Base-by-base conservation (phyloP, 2,329 filamentous ascomycete genomes). In the Fusarium redolens region DNA sequence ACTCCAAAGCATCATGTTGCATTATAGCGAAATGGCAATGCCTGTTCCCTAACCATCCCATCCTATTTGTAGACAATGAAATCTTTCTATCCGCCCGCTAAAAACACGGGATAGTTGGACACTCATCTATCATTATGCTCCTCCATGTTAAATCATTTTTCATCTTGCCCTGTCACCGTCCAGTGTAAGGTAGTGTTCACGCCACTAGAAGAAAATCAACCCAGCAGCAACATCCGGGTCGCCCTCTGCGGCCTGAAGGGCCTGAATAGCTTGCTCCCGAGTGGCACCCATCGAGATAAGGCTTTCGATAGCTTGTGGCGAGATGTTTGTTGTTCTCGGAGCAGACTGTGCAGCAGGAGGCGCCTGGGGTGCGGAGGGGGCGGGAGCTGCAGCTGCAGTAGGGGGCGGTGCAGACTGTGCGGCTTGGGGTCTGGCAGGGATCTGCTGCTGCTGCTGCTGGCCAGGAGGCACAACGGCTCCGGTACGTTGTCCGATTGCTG, bases 201-300 rank as follows among this genome's bases (percentile, higher is more conserved):
- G 31, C 54, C 60, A 40, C 51, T 74, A 79, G 64, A 80, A 81
- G 72, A 91, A 94, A 58, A 98, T 88, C 70, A 97, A 86, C 54
- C 92, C 91, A 51, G 95, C 95, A n/a, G 96, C 96, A 72, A 92
- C 90, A 70, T 98, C 94, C 12, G 98, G 90, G 78, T 98, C 93
- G 25, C 96, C 96, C 25, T 91, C 91, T 20, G 93, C 93, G 35
- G 94, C 93, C 77, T 95, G 90, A 57, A 99, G 85, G 5, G 95
- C 95, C 67, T 92, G 90, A 58, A 96, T 87, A 2, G 95, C 96
- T 75, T 94, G 89, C 68, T 92, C 88, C 59, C 92, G 87, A 4
- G 91, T 89, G 73, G 96, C 95, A 0, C 96, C 95, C 73, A 98
- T 86, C 51, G 90, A 89, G 52, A 92, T 88, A 41, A 98, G 89